These are phyloP conservation scores for Geosmithia putterillii DNA, from an alignment of 2,329 filamentous ascomycete genomes.

Conservation along the genomic window DNA sequence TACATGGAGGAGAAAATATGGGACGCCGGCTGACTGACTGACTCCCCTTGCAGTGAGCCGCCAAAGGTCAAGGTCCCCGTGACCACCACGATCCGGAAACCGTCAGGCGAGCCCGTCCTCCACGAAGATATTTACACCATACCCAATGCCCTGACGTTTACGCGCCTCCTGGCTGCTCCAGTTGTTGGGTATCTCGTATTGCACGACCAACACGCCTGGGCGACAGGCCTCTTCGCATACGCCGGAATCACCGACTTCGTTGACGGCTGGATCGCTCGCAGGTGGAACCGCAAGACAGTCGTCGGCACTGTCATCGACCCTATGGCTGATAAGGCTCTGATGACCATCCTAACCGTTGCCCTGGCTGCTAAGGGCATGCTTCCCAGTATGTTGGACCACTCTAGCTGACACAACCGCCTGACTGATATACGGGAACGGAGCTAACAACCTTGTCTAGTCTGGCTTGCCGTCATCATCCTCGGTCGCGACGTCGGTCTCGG, in stretches of 20 bases:
- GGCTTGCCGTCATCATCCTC: conserved; percentile 81
- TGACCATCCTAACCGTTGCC: conserved; percentile 84
- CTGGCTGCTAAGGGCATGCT: conserved; percentile 73
- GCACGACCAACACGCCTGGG: conserved; percentile 66
- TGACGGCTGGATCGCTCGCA: conserved; percentile 86
- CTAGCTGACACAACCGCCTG: neutral
- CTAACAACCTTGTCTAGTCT: conserved; percentile 38
- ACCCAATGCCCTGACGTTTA: conserved; percentile 87
- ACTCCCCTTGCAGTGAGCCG: neutral
- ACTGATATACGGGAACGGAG: neutral
- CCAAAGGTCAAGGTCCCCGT: neutral
- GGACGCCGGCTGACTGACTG: neutral
- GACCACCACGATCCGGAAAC: neutral
- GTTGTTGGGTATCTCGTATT: conserved; percentile 81
- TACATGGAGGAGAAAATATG: neutral
- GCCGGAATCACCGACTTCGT: conserved; percentile 84
- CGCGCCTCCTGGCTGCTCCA: conserved; percentile 72
- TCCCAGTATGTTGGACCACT: conserved; percentile 45
- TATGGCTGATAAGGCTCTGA: conserved; percentile 92
- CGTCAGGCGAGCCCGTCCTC: conserved; percentile 5
- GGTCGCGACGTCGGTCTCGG: conserved; percentile 76
- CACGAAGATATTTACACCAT: conserved; percentile 95
- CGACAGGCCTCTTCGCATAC: conserved; percentile 80
- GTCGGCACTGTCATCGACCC: conserved; percentile 92
- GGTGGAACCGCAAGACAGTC: conserved; percentile 81